phyloP scores from a whole-genome alignment of 139 green algal species.

The Penium margaritaceum region DNA sequence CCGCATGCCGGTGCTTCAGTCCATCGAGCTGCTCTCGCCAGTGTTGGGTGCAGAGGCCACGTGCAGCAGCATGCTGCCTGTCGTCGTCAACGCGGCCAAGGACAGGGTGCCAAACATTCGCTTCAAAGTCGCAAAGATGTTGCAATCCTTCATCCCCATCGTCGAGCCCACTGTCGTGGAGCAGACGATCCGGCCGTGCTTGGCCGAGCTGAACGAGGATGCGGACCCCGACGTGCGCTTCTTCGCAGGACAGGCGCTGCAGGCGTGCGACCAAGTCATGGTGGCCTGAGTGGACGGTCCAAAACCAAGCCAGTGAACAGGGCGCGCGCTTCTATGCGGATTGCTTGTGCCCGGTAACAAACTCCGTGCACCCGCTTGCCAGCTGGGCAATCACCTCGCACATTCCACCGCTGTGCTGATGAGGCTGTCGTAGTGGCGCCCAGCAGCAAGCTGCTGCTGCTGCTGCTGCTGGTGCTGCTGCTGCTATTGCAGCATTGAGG shows the following conservation, averaged over 20 bases:
- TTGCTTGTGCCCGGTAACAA: too few species aligned
- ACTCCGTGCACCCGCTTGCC: too few species aligned
- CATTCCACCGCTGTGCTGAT: too few species aligned
- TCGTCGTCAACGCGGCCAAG: constrained; percentile 68
- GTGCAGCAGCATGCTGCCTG: constrained; percentile 74
- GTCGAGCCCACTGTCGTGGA: constrained; percentile 63
- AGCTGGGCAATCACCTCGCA: too few species aligned
- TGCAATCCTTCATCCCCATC: constrained; percentile 70
- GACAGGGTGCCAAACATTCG: constrained; percentile 86
- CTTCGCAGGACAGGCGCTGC: constrained; percentile 56
- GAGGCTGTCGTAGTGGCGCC: too few species aligned
- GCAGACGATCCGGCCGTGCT: constrained; percentile 68
- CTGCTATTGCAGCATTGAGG: too few species aligned
- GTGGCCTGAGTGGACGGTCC: too few species aligned
- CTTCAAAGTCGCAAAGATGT: constrained; percentile 87
- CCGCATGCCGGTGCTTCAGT: constrained; percentile 81
- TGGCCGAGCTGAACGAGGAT: constrained; percentile 77
- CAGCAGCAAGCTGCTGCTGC: too few species aligned
- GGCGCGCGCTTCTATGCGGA: too few species aligned
- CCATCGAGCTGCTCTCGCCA: constrained; percentile 70
- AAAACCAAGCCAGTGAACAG: too few species aligned
- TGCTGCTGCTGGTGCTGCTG: too few species aligned
- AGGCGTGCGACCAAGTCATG: constrained; percentile 48
- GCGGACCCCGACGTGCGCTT: constrained; percentile 85
- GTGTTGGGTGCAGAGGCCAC: constrained; percentile 74